Evolutionary conservation across 129 eudicot genomes (phyloP), one percentile per base, ranked within the genome.

Genomic region (Pittosporum tobira): DNA sequence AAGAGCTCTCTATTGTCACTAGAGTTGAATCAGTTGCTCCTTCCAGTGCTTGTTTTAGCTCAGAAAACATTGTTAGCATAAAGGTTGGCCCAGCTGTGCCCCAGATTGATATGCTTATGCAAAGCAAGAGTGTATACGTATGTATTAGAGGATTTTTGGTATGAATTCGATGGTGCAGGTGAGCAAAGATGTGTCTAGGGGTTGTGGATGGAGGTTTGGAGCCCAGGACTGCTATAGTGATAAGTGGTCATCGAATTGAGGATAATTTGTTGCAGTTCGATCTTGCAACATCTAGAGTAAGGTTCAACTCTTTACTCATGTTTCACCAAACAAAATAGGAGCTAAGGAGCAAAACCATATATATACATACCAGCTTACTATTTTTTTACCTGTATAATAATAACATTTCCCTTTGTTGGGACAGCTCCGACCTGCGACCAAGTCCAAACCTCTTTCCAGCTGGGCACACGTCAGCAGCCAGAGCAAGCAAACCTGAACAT

Each of bases 191-290:
- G 63, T 67, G 79, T 57, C 58, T 73, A 8, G 79, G 69, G 9
- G 61, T 73, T 57, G 79, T 73, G 16, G 75, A 75, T 43, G 75
- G 67, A 27, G 76, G 73, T 3, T 29, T 53, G 6, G 48, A 56
- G 14, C 59, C 71, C 24, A 36, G 66, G 62, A 68, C 74, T 28
- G 34, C 80, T 19, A 56, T 75, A 1, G 72, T 75, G 45, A 59
- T 75, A 2, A 72, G 76, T 3, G 76, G 76, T 36, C 66, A 75
- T n/a, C 76, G 64, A 36, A 70, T 75, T 23, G 76, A 77, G 62
- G 75, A 77, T 22, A 77, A 73, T 53, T 15, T 78, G 44, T 48
- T 78, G 10, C 73, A 68, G 67, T 73, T 78, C 69, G 83, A 78
- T 56, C 64, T 78, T 48, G 72, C 26, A 1, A 6, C 22, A 16